phyloP scores from a whole-genome alignment of 768 basidiomycete genomes.

The Tylopilus sp. region DNA sequence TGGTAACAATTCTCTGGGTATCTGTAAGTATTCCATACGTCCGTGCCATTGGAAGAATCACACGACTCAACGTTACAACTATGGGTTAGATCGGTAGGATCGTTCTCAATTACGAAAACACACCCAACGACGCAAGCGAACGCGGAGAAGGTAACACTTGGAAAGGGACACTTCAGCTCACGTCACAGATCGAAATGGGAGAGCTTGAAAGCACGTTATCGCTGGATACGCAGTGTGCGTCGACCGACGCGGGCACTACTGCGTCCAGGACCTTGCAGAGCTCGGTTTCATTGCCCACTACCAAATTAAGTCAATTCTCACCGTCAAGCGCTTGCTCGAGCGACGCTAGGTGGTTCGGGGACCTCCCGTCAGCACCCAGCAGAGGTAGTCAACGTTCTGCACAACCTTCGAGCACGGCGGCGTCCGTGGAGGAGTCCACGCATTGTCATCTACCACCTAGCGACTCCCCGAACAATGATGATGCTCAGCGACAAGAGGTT shows the following conservation, averaged over 20 bases:
- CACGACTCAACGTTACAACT: neutral
- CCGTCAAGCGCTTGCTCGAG: neutral
- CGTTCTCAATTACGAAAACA: constrained; percentile 11
- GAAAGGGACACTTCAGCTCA: constrained; percentile 11
- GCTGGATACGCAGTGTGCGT: neutral
- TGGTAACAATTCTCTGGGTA: constrained; percentile 15
- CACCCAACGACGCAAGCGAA: neutral
- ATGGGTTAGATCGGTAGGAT: constrained; percentile 17
- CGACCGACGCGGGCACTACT: neutral
- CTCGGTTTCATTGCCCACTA: neutral
- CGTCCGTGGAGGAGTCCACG: neutral
- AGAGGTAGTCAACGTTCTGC: too few relatives aligned
- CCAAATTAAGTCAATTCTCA: neutral
- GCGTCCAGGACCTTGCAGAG: neutral
- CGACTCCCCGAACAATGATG: neutral
- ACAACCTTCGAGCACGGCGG: neutral
- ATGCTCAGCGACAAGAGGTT: neutral
- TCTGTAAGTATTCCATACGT: constrained; percentile 13
- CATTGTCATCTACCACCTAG: neutral
- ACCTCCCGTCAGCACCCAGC: neutral
- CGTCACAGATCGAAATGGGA: constrained; percentile 17
- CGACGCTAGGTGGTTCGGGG: neutral
- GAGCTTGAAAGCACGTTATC: neutral
- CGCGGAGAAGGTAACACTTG: neutral
- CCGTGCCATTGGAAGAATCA: too few relatives aligned